Evolutionary conservation across 805 yeast species (phyloP).

Genomic region (Candida succiphila): DNA sequence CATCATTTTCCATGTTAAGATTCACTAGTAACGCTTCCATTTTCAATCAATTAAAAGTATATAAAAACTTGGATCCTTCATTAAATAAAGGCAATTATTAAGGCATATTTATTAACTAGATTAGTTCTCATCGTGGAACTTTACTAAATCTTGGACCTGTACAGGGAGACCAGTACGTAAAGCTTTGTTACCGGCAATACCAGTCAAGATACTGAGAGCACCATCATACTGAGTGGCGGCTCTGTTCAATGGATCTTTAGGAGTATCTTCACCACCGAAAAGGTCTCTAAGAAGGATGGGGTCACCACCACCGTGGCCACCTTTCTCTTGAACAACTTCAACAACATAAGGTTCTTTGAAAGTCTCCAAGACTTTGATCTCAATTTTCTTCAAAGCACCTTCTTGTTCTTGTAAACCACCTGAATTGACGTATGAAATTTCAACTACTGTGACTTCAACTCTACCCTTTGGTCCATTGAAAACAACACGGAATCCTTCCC

Average conservation of each 20-base stretch:
- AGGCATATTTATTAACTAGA: too few species aligned
- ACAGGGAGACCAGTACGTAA: conserved; percentile 2
- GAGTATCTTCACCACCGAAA: conserved; percentile 1
- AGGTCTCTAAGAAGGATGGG: conserved; percentile 1
- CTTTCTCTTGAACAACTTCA: conserved; percentile 2
- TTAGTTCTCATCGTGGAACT: too few species aligned
- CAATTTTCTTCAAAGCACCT: conserved; percentile 2
- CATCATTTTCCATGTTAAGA: too few species aligned
- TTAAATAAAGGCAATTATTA: too few species aligned
- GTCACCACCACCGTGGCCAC: conserved; percentile 3
- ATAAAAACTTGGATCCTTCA: too few species aligned
- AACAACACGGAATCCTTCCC: conserved; percentile 3
- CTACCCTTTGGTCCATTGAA: conserved; percentile 2
- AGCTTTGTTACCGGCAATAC: conserved; percentile 3
- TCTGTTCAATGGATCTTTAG: conserved; percentile 2
- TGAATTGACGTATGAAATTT: conserved; percentile 2
- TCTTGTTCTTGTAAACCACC: conserved; percentile 3
- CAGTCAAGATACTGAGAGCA: conserved; percentile 2
- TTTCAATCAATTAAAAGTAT: too few species aligned
- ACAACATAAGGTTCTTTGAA: conserved; percentile 2
- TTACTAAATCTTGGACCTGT: conserved; percentile 1
- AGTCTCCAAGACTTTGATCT: conserved; percentile 1
- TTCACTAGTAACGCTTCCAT: too few species aligned
- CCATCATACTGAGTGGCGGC: conserved; percentile 2
- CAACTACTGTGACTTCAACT: conserved; percentile 1